Conservation (phyloP, 2,329 filamentous ascomycete genomes). For the Xylariaceae sp. region DNA sequence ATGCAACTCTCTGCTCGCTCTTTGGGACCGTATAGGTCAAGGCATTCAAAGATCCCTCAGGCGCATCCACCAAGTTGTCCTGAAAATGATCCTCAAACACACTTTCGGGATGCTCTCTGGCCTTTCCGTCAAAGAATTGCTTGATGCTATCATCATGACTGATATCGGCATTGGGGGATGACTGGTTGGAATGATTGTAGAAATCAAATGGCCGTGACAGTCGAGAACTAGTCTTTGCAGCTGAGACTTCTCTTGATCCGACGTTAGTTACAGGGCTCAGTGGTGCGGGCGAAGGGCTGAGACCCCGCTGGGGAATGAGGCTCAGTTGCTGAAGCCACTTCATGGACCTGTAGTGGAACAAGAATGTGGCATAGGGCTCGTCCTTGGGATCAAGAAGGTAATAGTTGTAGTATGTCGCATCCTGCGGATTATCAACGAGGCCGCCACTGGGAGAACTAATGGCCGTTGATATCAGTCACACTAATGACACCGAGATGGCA, state of each 20-base stretch:
- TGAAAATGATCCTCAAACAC: constrained; percentile 14
- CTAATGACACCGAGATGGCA: constrained; percentile 7
- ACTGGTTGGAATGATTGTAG: neutral
- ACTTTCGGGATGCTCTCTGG: neutral
- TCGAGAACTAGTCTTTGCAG: neutral
- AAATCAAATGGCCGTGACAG: constrained; percentile 17
- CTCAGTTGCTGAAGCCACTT: constrained; percentile 47
- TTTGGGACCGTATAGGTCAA: constrained; percentile 3
- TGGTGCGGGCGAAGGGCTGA: constrained; percentile 5
- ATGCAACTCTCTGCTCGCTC: constrained; percentile 4
- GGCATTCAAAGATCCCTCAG: neutral
- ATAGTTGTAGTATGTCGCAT: constrained; percentile 52
- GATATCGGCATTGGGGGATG: neutral
- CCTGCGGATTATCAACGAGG: constrained; percentile 49
- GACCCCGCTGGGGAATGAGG: constrained; percentile 38
- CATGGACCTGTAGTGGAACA: constrained; percentile 57
- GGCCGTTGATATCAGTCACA: constrained; percentile 1
- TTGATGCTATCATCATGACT: neutral
- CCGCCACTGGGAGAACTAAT: constrained; percentile 52
- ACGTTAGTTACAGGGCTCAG: constrained; percentile 1
- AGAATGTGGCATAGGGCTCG: constrained; percentile 51
- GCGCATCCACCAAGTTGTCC: constrained; percentile 15
- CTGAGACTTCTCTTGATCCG: neutral
- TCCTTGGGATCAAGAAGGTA: constrained; percentile 50
- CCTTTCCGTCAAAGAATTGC: neutral